Percentiles rank a stretch among this genome's conserved stretches.
phyloP scores from a whole-genome alignment of 2,329 filamentous ascomycete species.

The Fusarium tupiense region DNA sequence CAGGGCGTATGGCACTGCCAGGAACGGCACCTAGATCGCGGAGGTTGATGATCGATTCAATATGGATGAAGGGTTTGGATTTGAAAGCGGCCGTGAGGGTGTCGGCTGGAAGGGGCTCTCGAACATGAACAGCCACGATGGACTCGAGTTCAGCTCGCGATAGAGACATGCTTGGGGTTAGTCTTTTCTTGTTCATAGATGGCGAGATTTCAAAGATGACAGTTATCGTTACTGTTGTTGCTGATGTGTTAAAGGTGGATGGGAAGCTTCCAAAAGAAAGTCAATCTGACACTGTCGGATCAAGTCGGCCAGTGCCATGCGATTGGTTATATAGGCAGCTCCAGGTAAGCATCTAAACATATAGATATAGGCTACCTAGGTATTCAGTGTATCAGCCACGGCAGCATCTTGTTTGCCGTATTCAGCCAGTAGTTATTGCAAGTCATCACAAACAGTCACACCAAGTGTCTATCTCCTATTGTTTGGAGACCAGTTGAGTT shows the following conservation, averaged over 20 bases:
- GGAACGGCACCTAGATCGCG: slow-evolving; percentile 61
- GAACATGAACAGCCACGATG: slow-evolving; percentile 56
- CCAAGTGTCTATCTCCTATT: neutral
- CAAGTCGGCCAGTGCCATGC: neutral
- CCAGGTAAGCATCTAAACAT: neutral
- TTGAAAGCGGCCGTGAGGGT: slow-evolving; percentile 50
- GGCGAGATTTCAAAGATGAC: neutral
- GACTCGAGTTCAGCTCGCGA: slow-evolving; percentile 44
- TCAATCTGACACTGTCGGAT: slow-evolving; percentile 1
- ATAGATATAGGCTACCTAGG: neutral
- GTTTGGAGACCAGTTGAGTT: neutral
- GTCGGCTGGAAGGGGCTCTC: slow-evolving; percentile 50
- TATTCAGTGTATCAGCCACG: neutral
- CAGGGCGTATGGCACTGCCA: slow-evolving; percentile 52
- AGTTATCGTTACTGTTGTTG: neutral
- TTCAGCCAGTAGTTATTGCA: neutral
- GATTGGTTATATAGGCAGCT: neutral
- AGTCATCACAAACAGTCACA: neutral
- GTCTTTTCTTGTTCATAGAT: neutral
- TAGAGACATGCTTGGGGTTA: slow-evolving; percentile 28
- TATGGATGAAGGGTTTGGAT: slow-evolving; percentile 57
- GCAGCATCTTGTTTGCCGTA: neutral
- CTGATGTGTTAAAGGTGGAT: neutral
- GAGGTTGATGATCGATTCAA: slow-evolving; percentile 61
- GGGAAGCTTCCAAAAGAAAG: neutral